These are phyloP conservation scores for Solanum aculeatissimum DNA, from an alignment of 305 asterid species.

Conservation along the genomic window DNA sequence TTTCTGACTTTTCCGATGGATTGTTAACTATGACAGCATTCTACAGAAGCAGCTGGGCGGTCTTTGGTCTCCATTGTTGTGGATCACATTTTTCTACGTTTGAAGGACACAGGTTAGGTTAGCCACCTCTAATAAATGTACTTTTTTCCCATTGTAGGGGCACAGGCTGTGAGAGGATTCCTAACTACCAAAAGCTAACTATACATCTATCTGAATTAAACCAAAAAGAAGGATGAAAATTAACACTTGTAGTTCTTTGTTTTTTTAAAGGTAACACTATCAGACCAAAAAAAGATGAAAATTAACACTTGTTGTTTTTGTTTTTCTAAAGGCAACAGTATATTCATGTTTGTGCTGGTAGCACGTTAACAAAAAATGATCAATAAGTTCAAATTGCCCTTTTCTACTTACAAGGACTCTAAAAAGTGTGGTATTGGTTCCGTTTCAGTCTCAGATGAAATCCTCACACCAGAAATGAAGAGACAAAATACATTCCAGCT, in stretches of 20 bases:
- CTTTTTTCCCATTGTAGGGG: neutral
- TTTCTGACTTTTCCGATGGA: neutral
- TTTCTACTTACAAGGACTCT: neutral
- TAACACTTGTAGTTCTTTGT: too few species aligned
- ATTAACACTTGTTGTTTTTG: neutral
- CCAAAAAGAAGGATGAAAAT: neutral
- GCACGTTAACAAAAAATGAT: neutral
- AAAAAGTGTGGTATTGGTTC: neutral
- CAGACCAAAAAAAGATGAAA: neutral
- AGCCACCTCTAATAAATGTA: neutral
- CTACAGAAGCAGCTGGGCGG: constrained; percentile 94
- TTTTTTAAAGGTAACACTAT: too few species aligned
- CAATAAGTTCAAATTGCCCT: neutral
- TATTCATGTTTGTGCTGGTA: neutral
- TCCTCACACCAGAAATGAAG: neutral
- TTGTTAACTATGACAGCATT: constrained; percentile 35
- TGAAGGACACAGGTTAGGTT: constrained; percentile 87
- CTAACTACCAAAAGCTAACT: neutral
- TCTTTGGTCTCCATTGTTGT: constrained; percentile 75
- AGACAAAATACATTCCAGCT: neutral
- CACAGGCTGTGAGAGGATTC: neutral
- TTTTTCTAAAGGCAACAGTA: neutral
- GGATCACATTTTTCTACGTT: constrained; percentile 94
- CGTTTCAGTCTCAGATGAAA: neutral
- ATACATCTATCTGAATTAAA: neutral